A percentile compares a stretch with the other conserved stretches of the same genome.
Conservation (phyloP, 1,139 yeast genomes). For the Diutina neorugosa region DNA sequence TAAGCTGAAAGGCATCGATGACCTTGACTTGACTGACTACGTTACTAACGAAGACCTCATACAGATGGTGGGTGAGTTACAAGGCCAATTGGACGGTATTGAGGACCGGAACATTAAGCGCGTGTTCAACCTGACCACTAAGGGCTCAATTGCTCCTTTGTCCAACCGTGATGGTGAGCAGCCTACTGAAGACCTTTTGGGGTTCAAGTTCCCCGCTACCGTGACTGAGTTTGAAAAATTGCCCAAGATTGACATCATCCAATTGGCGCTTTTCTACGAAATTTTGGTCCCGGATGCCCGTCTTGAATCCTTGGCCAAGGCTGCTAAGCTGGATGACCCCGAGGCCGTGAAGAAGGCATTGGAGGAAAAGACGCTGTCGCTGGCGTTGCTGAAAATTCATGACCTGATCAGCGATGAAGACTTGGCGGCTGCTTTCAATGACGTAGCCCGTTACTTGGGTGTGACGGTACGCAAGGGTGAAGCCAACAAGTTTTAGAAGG, state of each 20-base stretch:
- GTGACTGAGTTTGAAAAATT: constrained; percentile 40
- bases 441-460: constrained; percentile 61
- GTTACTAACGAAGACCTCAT: constrained; percentile 76
- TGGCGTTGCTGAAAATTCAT: constrained; percentile 22
- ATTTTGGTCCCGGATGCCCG: constrained; percentile 31
- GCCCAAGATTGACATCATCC: constrained; percentile 30
- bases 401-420: constrained; percentile 12
- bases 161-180: constrained; percentile 73
- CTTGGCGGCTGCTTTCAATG: constrained; percentile 31
- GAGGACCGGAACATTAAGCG: constrained; percentile 59
- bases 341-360: constrained; percentile 16
- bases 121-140: constrained; percentile 29
- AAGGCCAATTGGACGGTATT: constrained; percentile 65
- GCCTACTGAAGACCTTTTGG: constrained; percentile 11
- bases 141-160: constrained; percentile 15
- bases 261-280: constrained; percentile 61
- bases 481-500: background rate
- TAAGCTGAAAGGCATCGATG: constrained; percentile 4
- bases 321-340: constrained; percentile 19
- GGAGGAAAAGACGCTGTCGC: constrained; percentile 27
- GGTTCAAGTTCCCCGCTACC: constrained; percentile 43
- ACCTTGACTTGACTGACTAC: constrained; percentile 43
- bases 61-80: constrained; percentile 64
- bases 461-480: constrained; percentile 40
- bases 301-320: constrained; percentile 11